Evolutionary conservation across 768 basidiomycete species (phyloP).

Genomic region (Lactarius evosmus): DNA sequence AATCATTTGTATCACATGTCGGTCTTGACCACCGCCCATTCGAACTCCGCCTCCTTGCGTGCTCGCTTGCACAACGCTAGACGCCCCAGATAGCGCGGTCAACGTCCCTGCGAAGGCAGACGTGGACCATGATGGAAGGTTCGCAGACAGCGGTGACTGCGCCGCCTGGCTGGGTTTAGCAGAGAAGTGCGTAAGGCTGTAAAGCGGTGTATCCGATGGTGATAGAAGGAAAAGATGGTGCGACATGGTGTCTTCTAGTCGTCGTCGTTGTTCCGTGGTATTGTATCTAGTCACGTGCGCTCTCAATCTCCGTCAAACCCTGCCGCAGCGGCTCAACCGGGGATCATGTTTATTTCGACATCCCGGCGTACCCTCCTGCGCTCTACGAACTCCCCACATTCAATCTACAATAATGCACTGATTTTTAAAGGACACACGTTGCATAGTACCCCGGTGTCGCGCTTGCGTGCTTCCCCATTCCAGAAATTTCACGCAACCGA

Average conservation of each 20-base stretch:
- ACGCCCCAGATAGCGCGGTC: constrained; percentile 82
- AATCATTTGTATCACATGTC: constrained; percentile 98
- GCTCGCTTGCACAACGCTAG: constrained; percentile 63
- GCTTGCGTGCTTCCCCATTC: constrained; percentile 4
- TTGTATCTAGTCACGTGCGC: constrained; percentile 7
- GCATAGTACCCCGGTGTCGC: not conserved
- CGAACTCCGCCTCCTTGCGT: constrained; percentile 59
- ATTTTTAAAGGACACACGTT: not conserved
- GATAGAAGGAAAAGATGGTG: constrained; percentile 85
- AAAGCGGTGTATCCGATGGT: constrained; percentile 83
- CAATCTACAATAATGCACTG: not conserved
- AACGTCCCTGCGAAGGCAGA: constrained; percentile 88
- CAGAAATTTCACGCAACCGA: constrained; percentile 26
- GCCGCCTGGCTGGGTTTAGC: constrained; percentile 61
- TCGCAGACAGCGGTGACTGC: constrained; percentile 70
- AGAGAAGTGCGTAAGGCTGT: constrained; percentile 79
- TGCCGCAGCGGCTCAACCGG: not conserved
- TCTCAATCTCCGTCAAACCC: not conserved
- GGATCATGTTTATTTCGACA: not conserved
- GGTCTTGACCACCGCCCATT: constrained; percentile 79
- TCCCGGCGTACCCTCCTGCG: not conserved
- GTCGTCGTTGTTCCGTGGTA: not conserved
- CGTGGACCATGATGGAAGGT: constrained; percentile 86
- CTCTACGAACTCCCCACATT: not conserved
- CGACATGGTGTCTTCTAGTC: constrained; percentile 51